A percentile compares a stretch with the other conserved stretches of the same genome.
Evolutionary conservation across 1,284 basidiomycete species (phyloP).

Genomic region (Tylopilus orsonianus): DNA sequence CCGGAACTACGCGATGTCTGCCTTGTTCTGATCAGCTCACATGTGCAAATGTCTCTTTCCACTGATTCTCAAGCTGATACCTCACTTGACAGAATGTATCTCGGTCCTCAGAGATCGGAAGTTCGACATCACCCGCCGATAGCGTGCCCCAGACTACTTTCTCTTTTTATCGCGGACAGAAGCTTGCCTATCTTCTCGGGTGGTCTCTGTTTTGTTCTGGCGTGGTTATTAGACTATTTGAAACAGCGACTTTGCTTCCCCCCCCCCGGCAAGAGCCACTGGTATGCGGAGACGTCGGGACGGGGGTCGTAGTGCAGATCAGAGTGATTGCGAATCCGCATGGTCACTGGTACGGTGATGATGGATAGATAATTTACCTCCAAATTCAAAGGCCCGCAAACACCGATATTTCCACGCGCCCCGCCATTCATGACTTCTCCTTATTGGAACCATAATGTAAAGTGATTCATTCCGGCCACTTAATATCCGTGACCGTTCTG

Average conservation of each 20-base stretch:
- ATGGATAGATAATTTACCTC: background rate
- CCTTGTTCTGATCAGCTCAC: background rate
- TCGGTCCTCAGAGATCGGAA: too few relatives aligned
- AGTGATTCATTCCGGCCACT: background rate
- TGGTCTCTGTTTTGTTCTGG: background rate
- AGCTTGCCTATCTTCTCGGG: background rate
- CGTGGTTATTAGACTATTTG: background rate
- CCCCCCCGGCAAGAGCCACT: background rate
- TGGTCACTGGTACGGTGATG: too few relatives aligned
- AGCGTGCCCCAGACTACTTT: background rate
- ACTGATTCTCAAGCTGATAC: background rate
- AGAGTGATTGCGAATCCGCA: too few relatives aligned
- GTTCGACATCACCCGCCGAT: background rate
- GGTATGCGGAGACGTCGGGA: background rate
- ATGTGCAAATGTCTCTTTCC: background rate
- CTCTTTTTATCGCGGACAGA: background rate
- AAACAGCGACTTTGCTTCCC: background rate
- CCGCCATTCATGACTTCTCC: background rate
- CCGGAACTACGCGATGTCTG: background rate
- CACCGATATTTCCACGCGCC: constrained; percentile 10
- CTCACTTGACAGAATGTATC: background rate
- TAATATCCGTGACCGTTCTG: constrained; percentile 4
- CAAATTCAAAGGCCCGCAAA: background rate
- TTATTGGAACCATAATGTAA: background rate
- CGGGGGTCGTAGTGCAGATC: background rate